These are phyloP conservation scores for Candida glucosophila DNA, from an alignment of 1,139 yeast species.

Conservation along the genomic window DNA sequence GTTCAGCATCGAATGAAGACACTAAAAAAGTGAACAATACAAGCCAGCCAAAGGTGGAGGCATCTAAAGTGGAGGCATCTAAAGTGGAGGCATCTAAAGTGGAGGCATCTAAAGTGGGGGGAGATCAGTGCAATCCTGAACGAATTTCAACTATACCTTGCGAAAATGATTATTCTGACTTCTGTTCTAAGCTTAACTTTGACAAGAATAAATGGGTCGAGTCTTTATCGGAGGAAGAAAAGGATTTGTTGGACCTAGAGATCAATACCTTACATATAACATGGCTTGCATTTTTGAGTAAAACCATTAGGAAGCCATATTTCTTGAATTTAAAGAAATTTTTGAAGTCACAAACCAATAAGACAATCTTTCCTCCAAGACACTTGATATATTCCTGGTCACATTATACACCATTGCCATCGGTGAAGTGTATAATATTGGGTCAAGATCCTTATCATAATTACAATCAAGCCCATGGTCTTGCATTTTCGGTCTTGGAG, in stretches of 20 bases:
- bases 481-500: slow-evolving; percentile 84
- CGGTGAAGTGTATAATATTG: slow-evolving; percentile 68
- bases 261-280: slow-evolving; percentile 59
- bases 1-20: slow-evolving; percentile 23
- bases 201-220: slow-evolving; percentile 48
- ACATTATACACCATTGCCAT: slow-evolving; percentile 66
- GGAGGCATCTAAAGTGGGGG: slow-evolving; percentile 4
- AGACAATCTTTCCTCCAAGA: slow-evolving; percentile 68
- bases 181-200: slow-evolving; percentile 20
- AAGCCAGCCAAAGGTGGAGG: neutral
- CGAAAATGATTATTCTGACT: slow-evolving; percentile 8
- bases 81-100: neutral
- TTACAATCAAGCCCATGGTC: slow-evolving; percentile 88
- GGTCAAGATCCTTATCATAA: slow-evolving; percentile 99
- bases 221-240: slow-evolving; percentile 44
- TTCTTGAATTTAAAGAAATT: slow-evolving; percentile 67
- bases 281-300: slow-evolving; percentile 66
- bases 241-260: slow-evolving; percentile 55
- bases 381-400: slow-evolving; percentile 90
- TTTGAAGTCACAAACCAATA: slow-evolving; percentile 27
- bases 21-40: slow-evolving; percentile 1
- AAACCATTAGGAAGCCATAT: slow-evolving; percentile 78
- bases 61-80: neutral
- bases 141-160: slow-evolving; percentile 40
- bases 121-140: slow-evolving; percentile 31